Evolutionary conservation across 495 filamentous ascomycete species (phyloP), one percentile per base, ranked within the genome.

Genomic region (Penicillium silybi): DNA sequence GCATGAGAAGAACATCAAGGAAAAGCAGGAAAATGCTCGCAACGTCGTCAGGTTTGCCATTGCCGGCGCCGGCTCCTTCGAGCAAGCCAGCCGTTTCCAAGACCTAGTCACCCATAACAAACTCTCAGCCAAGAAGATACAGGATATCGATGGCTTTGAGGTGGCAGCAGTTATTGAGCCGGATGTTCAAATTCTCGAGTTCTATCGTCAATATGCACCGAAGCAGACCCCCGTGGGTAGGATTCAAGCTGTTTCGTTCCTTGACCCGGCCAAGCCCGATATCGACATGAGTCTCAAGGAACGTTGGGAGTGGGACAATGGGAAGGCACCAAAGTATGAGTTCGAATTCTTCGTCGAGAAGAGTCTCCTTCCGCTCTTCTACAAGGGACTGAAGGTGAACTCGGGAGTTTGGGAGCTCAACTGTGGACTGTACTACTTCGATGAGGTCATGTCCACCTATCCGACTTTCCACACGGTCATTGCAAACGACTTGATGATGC

Each of bases 371-470:
- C 54, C 72, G 23, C 70, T 79, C 41, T 79, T 85, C 52, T 83
- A 82, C 55, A 72, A 81, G 1, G 89, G 91, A 1, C 84, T 96
- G 84, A 96, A 95, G 71, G 63, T 97, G 15, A 75, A 78, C 27
- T 72, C 81, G 5, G 67, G 62, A 7, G 77, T 95, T 15, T 84
- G 82, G 63, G 75, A 81, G 42, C 67, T 89, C 25, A 82, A 78
- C 50, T 77, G 73, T 47, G 86, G 84, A 7, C 41, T 89, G 27
- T 72, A 79, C 57, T 81, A 78, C 56, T 77, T 90, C 49, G 81
- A 84, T 44, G 65, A 77, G 6, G 59, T 87, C n/a, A 56, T 59
- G 40, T 74, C 71, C 2, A 69, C 77, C 1, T 85, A 83, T 49
- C 72, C 72, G 35, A 74, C 73, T 6, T 82, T 81, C 64, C 86